A percentile compares a stretch with the other conserved stretches of the same genome.
These are phyloP conservation scores for Cadophora luteo-olivacea DNA, from an alignment of 2,329 filamentous ascomycete species.

Conservation along the genomic window DNA sequence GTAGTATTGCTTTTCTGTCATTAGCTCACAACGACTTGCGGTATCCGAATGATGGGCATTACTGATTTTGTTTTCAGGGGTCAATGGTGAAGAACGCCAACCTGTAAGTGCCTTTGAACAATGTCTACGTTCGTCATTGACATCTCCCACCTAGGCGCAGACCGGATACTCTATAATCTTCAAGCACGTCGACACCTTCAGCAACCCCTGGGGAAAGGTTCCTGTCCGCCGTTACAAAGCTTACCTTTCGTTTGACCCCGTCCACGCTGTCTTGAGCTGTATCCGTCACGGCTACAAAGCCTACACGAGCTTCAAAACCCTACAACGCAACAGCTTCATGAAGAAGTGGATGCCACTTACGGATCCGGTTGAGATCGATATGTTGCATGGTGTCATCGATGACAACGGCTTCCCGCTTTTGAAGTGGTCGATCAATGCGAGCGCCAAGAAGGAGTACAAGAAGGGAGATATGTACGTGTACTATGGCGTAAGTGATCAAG, in stretches of 20 bases:
- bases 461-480: neutral
- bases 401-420: neutral
- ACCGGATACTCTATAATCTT: neutral
- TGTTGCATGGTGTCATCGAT: neutral
- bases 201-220: neutral
- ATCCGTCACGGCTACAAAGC: neutral
- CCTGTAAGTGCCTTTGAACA: no score
- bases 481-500: neutral
- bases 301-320: neutral
- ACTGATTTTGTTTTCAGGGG: neutral
- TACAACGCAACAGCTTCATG: neutral
- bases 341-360: neutral
- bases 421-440: neutral
- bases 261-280: neutral
- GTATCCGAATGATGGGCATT: no score
- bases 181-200: slow-evolving; percentile 1
- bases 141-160: neutral
- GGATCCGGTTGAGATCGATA: neutral
- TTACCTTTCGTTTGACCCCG: neutral
- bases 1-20: no score
- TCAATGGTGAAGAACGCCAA: no score
- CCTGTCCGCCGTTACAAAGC: slow-evolving; percentile 6
- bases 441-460: no score
- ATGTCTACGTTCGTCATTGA: no score
- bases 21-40: no score